These are phyloP conservation scores for Heterotrichella gracilis DNA, from an alignment of 352 stramenopile species.

Conservation along the genomic window DNA sequence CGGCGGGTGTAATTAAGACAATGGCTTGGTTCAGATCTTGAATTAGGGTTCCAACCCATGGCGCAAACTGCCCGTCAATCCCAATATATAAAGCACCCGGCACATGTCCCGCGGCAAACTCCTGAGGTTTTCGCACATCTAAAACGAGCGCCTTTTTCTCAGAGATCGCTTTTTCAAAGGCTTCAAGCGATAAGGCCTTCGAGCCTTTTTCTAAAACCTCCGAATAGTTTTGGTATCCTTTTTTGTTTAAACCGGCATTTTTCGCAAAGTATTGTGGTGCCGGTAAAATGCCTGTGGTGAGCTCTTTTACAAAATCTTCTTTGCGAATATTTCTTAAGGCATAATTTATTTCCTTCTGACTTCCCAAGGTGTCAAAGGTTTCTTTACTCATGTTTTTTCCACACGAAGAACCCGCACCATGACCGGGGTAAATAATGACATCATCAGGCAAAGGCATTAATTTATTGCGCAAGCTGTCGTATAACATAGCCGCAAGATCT, in stretches of 20 bases:
- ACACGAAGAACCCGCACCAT: background rate
- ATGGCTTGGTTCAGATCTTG: background rate
- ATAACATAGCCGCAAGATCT: background rate
- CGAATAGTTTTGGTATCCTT: background rate
- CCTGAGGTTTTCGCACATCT: background rate
- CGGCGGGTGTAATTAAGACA: background rate
- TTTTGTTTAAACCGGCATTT: background rate
- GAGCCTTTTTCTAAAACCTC: background rate
- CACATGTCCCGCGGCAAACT: background rate
- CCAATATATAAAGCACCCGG: background rate
- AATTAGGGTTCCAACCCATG: background rate
- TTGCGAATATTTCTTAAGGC: background rate
- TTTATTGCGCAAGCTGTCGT: background rate
- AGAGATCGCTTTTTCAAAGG: background rate
- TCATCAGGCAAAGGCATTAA: background rate
- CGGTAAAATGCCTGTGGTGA: background rate
- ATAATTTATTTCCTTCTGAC: conserved; percentile 9
- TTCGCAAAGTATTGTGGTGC: background rate
- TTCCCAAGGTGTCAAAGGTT: background rate
- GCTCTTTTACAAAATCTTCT: background rate
- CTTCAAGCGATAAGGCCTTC: background rate
- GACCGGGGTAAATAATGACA: background rate
- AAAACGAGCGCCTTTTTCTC: background rate
- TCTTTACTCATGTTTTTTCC: conserved; percentile 1
- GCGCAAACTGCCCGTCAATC: background rate